Evolutionary conservation across 2,329 filamentous ascomycete genomes (phyloP).

Genomic region (Colletotrichum chrysophilum): DNA sequence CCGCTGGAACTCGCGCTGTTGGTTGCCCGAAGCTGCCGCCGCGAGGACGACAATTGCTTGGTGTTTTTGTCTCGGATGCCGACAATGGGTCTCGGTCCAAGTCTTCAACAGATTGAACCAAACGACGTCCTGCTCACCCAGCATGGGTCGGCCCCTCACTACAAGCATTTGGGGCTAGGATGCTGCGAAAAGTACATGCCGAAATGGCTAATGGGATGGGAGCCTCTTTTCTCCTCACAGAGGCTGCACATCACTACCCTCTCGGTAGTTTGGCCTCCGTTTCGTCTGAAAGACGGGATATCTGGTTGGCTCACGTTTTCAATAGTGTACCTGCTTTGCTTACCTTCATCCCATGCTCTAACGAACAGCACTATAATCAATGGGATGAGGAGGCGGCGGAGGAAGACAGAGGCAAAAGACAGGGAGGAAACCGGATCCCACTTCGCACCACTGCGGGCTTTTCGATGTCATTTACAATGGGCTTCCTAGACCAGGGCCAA

Average conservation of each 20-base stretch:
- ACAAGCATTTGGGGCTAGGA: neutral
- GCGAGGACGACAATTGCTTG: neutral
- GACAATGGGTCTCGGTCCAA: neutral
- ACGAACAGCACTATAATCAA: neutral
- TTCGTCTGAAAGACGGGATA: constrained; percentile 3
- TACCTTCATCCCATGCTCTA: neutral
- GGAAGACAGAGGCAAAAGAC: neutral
- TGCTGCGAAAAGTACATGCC: neutral
- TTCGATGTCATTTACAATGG: neutral
- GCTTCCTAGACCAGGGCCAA: neutral
- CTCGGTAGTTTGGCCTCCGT: neutral
- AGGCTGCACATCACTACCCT: neutral
- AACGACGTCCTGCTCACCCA: neutral
- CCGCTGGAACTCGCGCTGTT: neutral
- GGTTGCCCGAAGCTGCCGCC: neutral
- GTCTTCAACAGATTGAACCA: neutral
- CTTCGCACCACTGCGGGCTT: neutral
- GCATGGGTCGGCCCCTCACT: neutral
- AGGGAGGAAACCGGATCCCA: neutral
- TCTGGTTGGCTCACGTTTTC: neutral
- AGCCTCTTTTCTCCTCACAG: neutral
- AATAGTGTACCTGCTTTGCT: neutral
- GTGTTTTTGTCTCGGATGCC: neutral
- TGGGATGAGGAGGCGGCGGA: neutral
- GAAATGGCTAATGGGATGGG: neutral